phyloP scores from a whole-genome alignment of 139 green algal species.

The Microglena sp. region DNA sequence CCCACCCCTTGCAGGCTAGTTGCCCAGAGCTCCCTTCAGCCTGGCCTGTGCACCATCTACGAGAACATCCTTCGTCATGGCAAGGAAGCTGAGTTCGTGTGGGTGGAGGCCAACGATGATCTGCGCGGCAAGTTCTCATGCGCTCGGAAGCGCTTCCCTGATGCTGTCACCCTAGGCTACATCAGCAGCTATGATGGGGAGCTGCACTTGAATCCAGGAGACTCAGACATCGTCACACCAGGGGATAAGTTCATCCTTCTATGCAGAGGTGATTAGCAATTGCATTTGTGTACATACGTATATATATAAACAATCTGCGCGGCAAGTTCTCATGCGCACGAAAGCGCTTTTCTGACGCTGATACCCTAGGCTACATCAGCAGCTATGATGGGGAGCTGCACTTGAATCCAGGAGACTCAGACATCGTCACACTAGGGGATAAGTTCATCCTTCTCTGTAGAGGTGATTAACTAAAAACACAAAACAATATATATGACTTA shows the following conservation, averaged over 20 bases:
- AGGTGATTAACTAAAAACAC: not conserved
- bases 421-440: conserved; percentile 5
- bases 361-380: too few species aligned
- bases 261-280: not conserved
- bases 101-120: not conserved
- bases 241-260: conserved; percentile 3
- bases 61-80: conserved; percentile 2
- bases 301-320: too few species aligned
- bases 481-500: too few species aligned
- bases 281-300: too few species aligned
- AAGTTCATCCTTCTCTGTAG: not conserved
- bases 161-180: not conserved
- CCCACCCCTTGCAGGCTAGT: not conserved
- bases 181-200: conserved; percentile 3
- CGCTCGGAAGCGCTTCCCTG: not conserved
- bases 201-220: conserved; percentile 6
- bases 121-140: not conserved
- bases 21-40: conserved; percentile 6
- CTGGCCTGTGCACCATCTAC: conserved; percentile 6
- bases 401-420: conserved; percentile 3
- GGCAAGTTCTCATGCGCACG: too few species aligned
- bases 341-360: too few species aligned
- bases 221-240: conserved; percentile 1
- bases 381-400: conserved; percentile 1
- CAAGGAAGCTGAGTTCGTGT: conserved; percentile 2